A percentile compares a stretch with the other conserved stretches of the same genome.
phyloP scores from a whole-genome alignment of 495 filamentous ascomycete species.

The Xylaria venustula region DNA sequence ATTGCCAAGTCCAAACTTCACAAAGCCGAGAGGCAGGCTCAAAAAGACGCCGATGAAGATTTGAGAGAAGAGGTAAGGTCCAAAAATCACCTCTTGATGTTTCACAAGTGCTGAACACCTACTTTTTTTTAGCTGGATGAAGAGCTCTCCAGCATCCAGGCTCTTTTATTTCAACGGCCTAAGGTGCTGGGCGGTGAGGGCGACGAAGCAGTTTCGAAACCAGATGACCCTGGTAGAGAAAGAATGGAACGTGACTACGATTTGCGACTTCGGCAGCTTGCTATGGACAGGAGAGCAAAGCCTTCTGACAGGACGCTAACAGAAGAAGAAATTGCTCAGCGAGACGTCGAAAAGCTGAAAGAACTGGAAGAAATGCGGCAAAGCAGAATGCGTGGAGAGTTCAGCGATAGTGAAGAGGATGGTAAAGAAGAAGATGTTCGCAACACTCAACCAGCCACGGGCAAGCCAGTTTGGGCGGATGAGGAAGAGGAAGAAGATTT shows the following conservation, averaged over 20 bases:
- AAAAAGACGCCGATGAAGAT: conserved; percentile 92
- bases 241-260: conserved; percentile 77
- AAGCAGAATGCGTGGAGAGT: conserved; percentile 66
- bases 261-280: conserved; percentile 72
- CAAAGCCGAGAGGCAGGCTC: conserved; percentile 88
- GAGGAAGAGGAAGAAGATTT: conserved; percentile 53
- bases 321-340: conserved; percentile 77
- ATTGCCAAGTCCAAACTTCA: conserved; percentile 95
- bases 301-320: conserved; percentile 89
- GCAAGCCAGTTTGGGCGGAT: conserved; percentile 24
- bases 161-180: conserved; percentile 52
- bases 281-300: conserved; percentile 75
- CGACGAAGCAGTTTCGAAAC: conserved; percentile 59
- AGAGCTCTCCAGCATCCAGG: conserved; percentile 75
- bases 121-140: conserved; percentile 46
- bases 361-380: conserved; percentile 75
- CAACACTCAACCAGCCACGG: conserved; percentile 16
- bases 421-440: conserved; percentile 26
- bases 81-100: conserved; percentile 42
- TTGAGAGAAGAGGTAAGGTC: conserved; percentile 61
- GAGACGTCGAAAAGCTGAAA: conserved; percentile 71
- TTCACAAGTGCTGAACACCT: neutral
- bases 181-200: conserved; percentile 22
- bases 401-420: conserved; percentile 42
- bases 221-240: conserved; percentile 59